A percentile compares a stretch with the other conserved stretches of the same genome.
phyloP scores from a whole-genome alignment of 140 eudicot species.

The Senecio squalidus region DNA sequence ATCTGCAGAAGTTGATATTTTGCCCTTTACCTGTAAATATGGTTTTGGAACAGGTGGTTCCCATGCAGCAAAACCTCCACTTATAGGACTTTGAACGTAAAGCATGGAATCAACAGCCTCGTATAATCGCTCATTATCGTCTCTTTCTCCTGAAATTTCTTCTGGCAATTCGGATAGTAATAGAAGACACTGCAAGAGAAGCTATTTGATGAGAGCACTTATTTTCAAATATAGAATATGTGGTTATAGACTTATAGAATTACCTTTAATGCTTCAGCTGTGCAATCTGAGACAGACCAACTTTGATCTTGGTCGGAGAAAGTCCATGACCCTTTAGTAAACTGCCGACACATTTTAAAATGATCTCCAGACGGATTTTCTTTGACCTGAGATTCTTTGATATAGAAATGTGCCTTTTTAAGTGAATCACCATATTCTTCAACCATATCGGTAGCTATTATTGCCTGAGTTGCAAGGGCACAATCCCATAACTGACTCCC shows the following conservation, averaged over 20 bases:
- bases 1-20: not conserved
- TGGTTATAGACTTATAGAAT: constrained; percentile 10
- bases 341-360: constrained; percentile 40
- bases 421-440: constrained; percentile 53
- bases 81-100: constrained; percentile 45
- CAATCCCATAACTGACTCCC: constrained; percentile 67
- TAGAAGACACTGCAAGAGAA: constrained; percentile 34
- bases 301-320: constrained; percentile 59
- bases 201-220: not conserved
- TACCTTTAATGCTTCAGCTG: constrained; percentile 46
- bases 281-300: constrained; percentile 52
- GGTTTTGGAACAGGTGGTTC: constrained; percentile 49
- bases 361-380: constrained; percentile 43
- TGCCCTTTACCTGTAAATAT: constrained; percentile 34
- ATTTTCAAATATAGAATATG: not conserved
- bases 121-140: constrained; percentile 27
- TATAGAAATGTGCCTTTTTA: constrained; percentile 36
- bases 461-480: constrained; percentile 48
- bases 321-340: constrained; percentile 54
- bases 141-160: constrained; percentile 39
- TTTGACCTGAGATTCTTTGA: constrained; percentile 53
- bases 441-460: constrained; percentile 36
- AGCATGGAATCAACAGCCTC: constrained; percentile 43
- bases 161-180: constrained; percentile 42
- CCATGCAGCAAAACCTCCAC: constrained; percentile 60